Conservation (phyloP, 2,329 filamentous ascomycete species). For the Penicillium expansum region DNA sequence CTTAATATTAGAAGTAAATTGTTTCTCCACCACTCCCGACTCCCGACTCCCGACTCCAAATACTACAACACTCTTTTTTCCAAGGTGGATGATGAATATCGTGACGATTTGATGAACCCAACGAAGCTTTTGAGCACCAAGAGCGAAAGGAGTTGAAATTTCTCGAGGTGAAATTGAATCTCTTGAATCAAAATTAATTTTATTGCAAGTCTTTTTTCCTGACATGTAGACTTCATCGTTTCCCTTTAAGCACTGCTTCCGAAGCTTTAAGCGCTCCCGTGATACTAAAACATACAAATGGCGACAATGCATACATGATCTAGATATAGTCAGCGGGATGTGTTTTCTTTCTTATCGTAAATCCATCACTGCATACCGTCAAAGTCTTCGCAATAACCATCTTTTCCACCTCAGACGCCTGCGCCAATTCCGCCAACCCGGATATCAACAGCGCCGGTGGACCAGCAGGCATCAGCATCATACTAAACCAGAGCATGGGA, state of each 20-base stretch:
- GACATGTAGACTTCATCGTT: slow-evolving; percentile 7
- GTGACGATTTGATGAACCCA: background rate
- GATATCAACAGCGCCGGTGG: slow-evolving; percentile 32
- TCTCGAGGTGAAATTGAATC: background rate
- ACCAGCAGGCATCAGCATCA: slow-evolving; percentile 60
- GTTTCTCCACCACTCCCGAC: background rate
- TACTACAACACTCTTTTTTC: background rate
- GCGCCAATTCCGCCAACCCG: slow-evolving; percentile 49
- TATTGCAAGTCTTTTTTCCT: rapidly evolving
- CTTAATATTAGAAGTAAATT: slow-evolving; percentile 25
- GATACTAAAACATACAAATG: slow-evolving; percentile 32
- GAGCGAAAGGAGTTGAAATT: background rate
- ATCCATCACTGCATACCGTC: slow-evolving; percentile 32
- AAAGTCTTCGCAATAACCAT: slow-evolving; percentile 55
- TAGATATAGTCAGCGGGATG: slow-evolving; percentile 11
- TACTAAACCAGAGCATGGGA: slow-evolving; percentile 63
- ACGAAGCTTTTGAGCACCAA: background rate
- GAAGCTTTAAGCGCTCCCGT: slow-evolving; percentile 30
- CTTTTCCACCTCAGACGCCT: slow-evolving; percentile 37
- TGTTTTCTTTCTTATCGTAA: background rate
- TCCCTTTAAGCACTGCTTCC: slow-evolving; percentile 20
- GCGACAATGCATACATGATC: slow-evolving; percentile 35
- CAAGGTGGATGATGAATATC: background rate
- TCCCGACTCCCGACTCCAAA: background rate
- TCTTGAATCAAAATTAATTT: background rate